Conservation (phyloP, 139 green algal species). For the Volvox africanus region DNA sequence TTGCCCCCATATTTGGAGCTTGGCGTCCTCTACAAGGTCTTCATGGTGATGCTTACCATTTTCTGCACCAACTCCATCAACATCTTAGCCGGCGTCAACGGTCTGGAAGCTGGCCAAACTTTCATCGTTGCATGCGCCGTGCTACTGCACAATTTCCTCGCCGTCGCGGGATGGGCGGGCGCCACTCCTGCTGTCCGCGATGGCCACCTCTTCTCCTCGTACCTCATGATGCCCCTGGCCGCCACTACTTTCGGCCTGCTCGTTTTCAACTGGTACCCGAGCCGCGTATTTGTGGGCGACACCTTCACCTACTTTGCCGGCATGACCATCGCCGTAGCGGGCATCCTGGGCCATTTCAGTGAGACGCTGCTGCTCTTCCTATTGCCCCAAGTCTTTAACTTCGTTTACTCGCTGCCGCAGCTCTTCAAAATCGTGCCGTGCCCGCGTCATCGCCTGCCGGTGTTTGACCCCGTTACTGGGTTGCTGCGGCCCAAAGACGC, state of each 20-base stretch:
- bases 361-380: conserved; percentile 98
- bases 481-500: conserved; percentile 80
- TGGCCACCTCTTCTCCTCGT: conserved; percentile 96
- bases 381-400: conserved; percentile 97
- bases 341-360: conserved; percentile 97
- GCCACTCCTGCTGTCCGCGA: conserved; percentile 62
- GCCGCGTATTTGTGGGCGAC: conserved; percentile 96
- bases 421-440: conserved; percentile 97
- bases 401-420: conserved; percentile 96
- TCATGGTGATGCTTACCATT: conserved; percentile 94
- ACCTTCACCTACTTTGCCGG: conserved; percentile 99
- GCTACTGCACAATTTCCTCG: conserved; percentile 86
- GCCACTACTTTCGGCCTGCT: conserved; percentile 90
- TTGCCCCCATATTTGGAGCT: conserved; percentile 83
- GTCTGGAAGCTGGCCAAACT: conserved; percentile 94
- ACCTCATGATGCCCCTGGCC: conserved; percentile 92
- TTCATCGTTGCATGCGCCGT: conserved; percentile 92
- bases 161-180: conserved; percentile 49
- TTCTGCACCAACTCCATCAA: conserved; percentile 99
- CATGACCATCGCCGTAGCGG: conserved; percentile 96
- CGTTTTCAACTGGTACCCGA: conserved; percentile 90
- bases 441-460: conserved; percentile 93
- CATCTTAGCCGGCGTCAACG: conserved; percentile 98
- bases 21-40: conserved; percentile 92
- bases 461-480: conserved; percentile 85